Conservation (phyloP, 2,329 filamentous ascomycete species). For the Tolypocladium endophyticum region DNA sequence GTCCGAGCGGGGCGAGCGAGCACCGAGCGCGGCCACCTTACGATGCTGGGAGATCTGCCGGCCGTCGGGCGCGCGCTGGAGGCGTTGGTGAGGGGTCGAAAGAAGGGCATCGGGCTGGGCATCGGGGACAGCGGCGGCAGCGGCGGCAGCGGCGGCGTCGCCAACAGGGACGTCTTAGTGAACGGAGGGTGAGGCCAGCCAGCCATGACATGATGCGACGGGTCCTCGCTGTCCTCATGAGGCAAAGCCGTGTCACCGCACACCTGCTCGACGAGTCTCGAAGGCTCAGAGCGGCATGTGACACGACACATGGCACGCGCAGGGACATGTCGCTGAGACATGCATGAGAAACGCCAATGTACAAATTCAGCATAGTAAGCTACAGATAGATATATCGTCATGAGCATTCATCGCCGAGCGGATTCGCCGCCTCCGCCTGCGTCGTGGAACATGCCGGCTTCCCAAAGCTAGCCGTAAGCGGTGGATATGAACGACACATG, state of each 20-base stretch:
- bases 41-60: constrained; percentile 73
- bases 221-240: background rate
- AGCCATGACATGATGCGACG: background rate
- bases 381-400: background rate
- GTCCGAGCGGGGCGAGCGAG: constrained; percentile 65
- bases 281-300: background rate
- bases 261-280: background rate
- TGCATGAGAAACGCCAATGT: background rate
- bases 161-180: background rate
- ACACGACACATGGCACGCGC: background rate
- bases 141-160: background rate
- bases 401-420: background rate
- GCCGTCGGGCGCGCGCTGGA: constrained; percentile 66
- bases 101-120: constrained; percentile 62
- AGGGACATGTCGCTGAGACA: background rate
- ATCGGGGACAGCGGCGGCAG: background rate
- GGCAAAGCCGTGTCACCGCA: background rate
- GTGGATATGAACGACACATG: background rate
- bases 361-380: background rate
- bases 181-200: background rate
- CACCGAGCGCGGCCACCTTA: constrained; percentile 79
- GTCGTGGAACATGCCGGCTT: background rate
- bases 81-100: constrained; percentile 56
- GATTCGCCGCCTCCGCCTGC: no score
- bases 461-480: background rate